Percentiles rank a stretch among this genome's conserved stretches.
These are phyloP conservation scores for Nyssa sinensis DNA, from an alignment of 148 eudicot species.

Conservation along the genomic window DNA sequence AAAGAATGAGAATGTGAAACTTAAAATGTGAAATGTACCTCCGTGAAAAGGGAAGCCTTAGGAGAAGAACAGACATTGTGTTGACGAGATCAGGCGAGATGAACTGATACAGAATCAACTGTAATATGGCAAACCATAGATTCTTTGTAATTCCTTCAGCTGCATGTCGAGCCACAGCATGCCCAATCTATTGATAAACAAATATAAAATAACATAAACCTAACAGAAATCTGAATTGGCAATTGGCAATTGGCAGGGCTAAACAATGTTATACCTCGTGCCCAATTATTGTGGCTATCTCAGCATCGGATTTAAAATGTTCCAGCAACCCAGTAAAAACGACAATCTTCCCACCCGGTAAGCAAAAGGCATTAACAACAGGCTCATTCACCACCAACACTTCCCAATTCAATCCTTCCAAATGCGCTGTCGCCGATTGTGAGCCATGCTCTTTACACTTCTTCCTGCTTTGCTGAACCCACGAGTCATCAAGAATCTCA, in stretches of 20 bases:
- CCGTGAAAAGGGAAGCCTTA: constrained; percentile 81
- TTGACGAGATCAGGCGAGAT: constrained; percentile 72
- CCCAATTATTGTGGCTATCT: constrained; percentile 83
- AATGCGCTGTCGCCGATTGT: constrained; percentile 46
- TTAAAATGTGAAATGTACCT: constrained; percentile 41
- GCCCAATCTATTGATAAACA: constrained; percentile 62
- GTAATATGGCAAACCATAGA: constrained; percentile 70
- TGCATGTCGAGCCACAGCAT: constrained; percentile 83
- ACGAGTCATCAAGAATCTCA: constrained; percentile 76
- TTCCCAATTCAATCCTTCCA: constrained; percentile 90
- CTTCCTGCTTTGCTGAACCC: constrained; percentile 78
- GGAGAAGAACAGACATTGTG: constrained; percentile 66
- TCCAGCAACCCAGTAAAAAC: constrained; percentile 81
- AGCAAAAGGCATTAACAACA: constrained; percentile 75
- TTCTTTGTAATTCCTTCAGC: constrained; percentile 76
- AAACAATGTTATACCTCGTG: constrained; percentile 74
- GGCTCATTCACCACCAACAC: constrained; percentile 79
- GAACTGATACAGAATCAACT: constrained; percentile 71
- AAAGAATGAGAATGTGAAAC: background rate
- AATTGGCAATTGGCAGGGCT: too few relatives aligned
- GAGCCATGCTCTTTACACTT: constrained; percentile 41
- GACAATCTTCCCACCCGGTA: constrained; percentile 97
- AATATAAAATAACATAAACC: background rate
- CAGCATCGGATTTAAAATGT: constrained; percentile 65
- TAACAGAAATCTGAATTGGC: too few relatives aligned